Evolutionary conservation across 164 flowering plant species (phyloP), one percentile per base, ranked within the genome.

Genomic region (Nelumbo lutea): DNA sequence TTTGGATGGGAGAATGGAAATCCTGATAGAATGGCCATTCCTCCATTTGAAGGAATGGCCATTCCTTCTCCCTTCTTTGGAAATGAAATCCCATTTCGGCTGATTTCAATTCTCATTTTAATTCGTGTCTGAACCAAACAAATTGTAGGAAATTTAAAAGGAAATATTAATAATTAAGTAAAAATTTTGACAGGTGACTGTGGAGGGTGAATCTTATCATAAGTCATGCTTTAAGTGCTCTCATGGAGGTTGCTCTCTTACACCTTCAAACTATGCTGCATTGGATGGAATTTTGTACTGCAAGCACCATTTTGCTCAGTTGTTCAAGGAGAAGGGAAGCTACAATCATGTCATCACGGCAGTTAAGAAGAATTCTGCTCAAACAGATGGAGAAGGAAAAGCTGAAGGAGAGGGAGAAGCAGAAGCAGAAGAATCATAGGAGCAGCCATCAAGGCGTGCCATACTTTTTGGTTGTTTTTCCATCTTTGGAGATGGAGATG

Each of bases 261-360:
- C 76, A 15, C 77, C 79, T 41, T 79, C 78, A 46, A 64, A 73
- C 8, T 79, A 73, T 71, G 82, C 82, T 59, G 77, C 79, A 5
- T 50, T 73, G 64, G 67, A 70, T 53, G 82, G 84, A 11, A 62
- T 79, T 58, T 79, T 83, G 10, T 83, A 83, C 65, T 83, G 85
- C 81, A 83, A 82, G 72, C 79, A 66, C 73, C 87, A 83, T 70
- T 82, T 82, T 55, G 64, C 83, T 10, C 87, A 82, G 47, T 61
- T 83, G 55, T 83, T 83, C 78, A 83, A 74, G 73, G 85, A 82
- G 78, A 82, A 82, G 55, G 87, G 87, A 0, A 78, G 68, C 78
- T 83, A 78, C 59, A 78, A 59, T 43, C 79, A 79, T 63, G 66
- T 81, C 63, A 64, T 70, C 56, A 64, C 76, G 68, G 8, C 80